Percentiles rank a stretch among this genome's conserved stretches.
Evolutionary conservation across 140 eudicot species (phyloP).

Genomic region (Bidens hawaiensis): DNA sequence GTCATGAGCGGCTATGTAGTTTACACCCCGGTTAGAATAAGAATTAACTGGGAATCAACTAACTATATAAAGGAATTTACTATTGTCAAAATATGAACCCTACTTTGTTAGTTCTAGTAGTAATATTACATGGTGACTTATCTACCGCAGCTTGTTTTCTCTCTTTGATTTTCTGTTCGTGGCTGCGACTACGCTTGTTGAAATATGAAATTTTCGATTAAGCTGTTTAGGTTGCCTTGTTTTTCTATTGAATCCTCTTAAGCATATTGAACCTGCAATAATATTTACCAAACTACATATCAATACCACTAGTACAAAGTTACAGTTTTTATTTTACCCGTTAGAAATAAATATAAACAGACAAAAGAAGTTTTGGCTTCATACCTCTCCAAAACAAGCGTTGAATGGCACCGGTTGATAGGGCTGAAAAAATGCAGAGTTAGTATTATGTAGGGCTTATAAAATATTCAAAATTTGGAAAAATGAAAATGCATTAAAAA

Average conservation of each 20-base stretch:
- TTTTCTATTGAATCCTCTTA: conserved; percentile 50
- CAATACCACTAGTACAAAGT: not conserved
- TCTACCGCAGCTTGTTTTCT: not conserved
- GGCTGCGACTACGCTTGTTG: conserved; percentile 12
- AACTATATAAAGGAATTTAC: not conserved
- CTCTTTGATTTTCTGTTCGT: conserved; percentile 16
- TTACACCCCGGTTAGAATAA: not conserved
- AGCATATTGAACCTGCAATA: conserved; percentile 57
- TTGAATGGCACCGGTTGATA: conserved; percentile 29
- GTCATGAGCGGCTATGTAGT: not conserved
- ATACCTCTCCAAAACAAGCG: conserved; percentile 62
- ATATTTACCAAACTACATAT: not conserved
- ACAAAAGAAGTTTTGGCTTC: not conserved
- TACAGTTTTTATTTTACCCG: not conserved
- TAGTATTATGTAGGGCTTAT: not conserved
- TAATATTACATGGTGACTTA: not conserved
- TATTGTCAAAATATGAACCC: not conserved
- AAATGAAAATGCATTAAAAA: not conserved
- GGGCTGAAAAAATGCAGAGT: conserved; percentile 29
- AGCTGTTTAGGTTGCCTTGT: conserved; percentile 35
- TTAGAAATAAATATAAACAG: not conserved
- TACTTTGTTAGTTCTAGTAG: not conserved
- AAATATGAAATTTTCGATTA: conserved; percentile 24
- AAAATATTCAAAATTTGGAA: not conserved
- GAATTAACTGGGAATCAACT: not conserved